Conservation (phyloP, 176 grass and related monocot species). For the Carex pumila region DNA sequence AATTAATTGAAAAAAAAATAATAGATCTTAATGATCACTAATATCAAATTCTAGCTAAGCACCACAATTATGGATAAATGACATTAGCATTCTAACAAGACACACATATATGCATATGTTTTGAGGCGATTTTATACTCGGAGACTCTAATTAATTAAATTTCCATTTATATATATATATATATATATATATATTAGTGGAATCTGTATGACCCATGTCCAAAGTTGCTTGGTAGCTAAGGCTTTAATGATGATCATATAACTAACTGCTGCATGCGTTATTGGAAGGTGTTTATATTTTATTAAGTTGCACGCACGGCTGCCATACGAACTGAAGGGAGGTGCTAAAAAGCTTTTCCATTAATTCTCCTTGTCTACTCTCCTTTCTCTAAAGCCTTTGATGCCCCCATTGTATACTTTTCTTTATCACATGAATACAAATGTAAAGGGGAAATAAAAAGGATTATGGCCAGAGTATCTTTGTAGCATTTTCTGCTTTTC, state of each 20-base stretch:
- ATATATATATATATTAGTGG: background rate
- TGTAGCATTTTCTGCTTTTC: slow-evolving; percentile 9
- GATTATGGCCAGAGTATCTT: slow-evolving; percentile 22
- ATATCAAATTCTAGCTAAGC: background rate
- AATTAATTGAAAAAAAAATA: background rate
- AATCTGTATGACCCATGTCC: background rate
- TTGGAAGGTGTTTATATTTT: slow-evolving; percentile 1
- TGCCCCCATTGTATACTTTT: background rate
- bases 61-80: background rate
- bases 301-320: slow-evolving; percentile 16
- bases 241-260: slow-evolving; percentile 12
- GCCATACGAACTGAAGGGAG: background rate
- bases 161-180: background rate
- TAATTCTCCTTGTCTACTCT: slow-evolving; percentile 20
- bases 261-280: background rate
- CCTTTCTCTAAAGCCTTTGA: slow-evolving; percentile 20
- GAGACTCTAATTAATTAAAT: background rate
- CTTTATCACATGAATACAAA: slow-evolving; percentile 25
- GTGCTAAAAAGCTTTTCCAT: slow-evolving; percentile 1
- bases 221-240: slow-evolving; percentile 30
- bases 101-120: background rate
- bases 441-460: slow-evolving; percentile 5
- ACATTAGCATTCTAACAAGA: background rate
- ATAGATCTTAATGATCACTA: background rate
- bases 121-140: background rate